Evolutionary conservation across 2,329 filamentous ascomycete species (phyloP).

Genomic region (Aspergillus sp.): DNA sequence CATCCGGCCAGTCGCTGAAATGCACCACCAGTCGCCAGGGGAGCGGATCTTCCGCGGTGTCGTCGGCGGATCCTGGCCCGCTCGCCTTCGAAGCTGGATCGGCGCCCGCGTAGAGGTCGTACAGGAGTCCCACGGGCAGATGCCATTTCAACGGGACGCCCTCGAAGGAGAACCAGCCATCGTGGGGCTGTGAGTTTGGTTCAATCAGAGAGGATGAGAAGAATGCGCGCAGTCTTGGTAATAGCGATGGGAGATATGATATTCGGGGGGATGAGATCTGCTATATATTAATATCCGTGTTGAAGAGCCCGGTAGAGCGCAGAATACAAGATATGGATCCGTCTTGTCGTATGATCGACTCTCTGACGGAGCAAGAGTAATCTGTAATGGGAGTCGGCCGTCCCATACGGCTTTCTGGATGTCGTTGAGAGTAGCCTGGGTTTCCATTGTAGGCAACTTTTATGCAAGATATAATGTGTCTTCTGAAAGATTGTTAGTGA

Average conservation of each 20-base stretch:
- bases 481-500: background rate
- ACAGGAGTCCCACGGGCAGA: conserved; percentile 67
- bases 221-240: conserved; percentile 62
- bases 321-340: conserved; percentile 58
- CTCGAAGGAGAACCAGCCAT: conserved; percentile 67
- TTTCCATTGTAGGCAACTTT: conserved; percentile 23
- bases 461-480: background rate
- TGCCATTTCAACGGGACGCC: conserved; percentile 71
- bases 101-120: conserved; percentile 65
- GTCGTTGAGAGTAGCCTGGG: conserved; percentile 24
- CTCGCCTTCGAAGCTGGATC: conserved; percentile 39
- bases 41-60: conserved; percentile 30
- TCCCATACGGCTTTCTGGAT: conserved; percentile 55
- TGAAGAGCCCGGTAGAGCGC: background rate
- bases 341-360: conserved; percentile 60
- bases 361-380: conserved; percentile 58
- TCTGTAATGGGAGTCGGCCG: conserved; percentile 60
- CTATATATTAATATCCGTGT: background rate
- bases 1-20: conserved; percentile 57
- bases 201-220: conserved; percentile 60
- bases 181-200: conserved; percentile 49
- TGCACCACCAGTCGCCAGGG: conserved; percentile 66
- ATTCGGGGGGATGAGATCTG: conserved; percentile 63
- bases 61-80: conserved; percentile 18
- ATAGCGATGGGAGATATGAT: conserved; percentile 66